Base-by-base conservation (phyloP, 108 stramenopile species). In the Nitzschia sp. region DNA sequence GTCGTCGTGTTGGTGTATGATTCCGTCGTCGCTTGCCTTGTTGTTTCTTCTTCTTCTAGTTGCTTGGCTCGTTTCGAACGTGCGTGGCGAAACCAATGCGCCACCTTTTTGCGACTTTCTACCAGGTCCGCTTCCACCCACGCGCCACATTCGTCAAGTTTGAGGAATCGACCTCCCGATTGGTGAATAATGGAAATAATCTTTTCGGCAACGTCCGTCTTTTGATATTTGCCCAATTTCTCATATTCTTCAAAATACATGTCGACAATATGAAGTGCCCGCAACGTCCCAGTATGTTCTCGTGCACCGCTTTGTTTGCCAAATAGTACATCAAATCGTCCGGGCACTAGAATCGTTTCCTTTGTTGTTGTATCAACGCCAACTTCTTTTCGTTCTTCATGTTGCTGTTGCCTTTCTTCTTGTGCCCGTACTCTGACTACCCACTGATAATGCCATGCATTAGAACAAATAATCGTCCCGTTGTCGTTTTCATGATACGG, bases 81-180 rank as follows among this genome's bases (percentile, higher is more conserved):
- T 11, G 38, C 38, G 15, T 42, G 53, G 6, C 53, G 53, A 54
- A 54, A 54, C n/a, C n/a, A 54, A 24, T 54, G 53, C 6, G 53
- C 53, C 11, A 54, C 21, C 53, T 54, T 54, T n/a, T 24, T 23
- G 8, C 53, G 53, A 17, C 18, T 19, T 8, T n/a, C 24, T 19
- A 8, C n/a, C 13, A n/a, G 18, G 21, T 54, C 53, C 13, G 21
- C 53, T 42, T 42, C 38, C 15, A 42, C 15, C 38, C 38, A 42
- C 8, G 38, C 38, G 15, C 53, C 24, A n/a, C 21, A n/a, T 6
- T 42, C 38, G 15, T 42, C 15, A 11, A 11, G 38, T 42, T 42
- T 8, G 11, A 42, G 38, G 15, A 42, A 42, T 42, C 38, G 38
- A 42, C 38, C 38, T 11, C 15, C 38, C 15, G 38, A 42, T 42